Percentiles rank a stretch among this genome's conserved stretches.
Evolutionary conservation across 2,329 filamentous ascomycete genomes (phyloP).

Genomic region (Clathrospora elynae): DNA sequence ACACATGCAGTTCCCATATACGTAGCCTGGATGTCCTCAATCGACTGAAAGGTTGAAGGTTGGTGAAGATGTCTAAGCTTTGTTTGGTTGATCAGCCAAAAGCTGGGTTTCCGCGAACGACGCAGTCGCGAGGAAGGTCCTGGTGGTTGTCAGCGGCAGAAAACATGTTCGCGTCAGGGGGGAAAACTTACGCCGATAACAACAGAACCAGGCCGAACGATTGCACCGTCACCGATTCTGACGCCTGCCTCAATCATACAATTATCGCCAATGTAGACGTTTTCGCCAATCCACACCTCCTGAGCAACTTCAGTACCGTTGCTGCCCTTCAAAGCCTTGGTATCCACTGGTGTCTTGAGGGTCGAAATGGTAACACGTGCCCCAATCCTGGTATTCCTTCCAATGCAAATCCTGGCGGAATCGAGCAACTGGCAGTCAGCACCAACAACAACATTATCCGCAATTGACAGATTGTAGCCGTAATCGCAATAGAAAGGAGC

Average conservation of each 20-base stretch:
- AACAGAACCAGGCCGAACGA: conserved; percentile 60
- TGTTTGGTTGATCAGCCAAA: conserved; percentile 33
- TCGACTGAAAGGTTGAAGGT: neutral
- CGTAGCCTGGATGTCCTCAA: neutral
- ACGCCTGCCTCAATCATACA: conserved; percentile 65
- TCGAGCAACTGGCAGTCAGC: conserved; percentile 86
- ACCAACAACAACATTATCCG: conserved; percentile 81
- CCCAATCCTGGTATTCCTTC: conserved; percentile 71
- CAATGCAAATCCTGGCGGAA: conserved; percentile 80
- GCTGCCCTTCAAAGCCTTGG: conserved; percentile 73
- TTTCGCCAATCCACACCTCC: conserved; percentile 75
- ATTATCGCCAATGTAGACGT: conserved; percentile 68
- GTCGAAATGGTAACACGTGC: conserved; percentile 88
- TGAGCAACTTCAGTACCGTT: conserved; percentile 73
- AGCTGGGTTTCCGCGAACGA: conserved; percentile 57
- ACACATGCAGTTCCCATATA: conserved; percentile 9
- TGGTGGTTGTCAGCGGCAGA: conserved; percentile 30
- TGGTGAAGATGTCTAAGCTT: neutral
- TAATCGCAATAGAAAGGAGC: conserved; percentile 92
- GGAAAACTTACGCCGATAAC: conserved; percentile 58
- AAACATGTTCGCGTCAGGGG: neutral
- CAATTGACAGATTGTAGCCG: conserved; percentile 91
- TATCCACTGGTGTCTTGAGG: conserved; percentile 72
- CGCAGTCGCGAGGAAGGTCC: conserved; percentile 54
- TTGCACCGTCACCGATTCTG: conserved; percentile 59